Evolutionary conservation across 73 alveolate species (phyloP).

Genomic region (Tetrahymena malaccensis): DNA sequence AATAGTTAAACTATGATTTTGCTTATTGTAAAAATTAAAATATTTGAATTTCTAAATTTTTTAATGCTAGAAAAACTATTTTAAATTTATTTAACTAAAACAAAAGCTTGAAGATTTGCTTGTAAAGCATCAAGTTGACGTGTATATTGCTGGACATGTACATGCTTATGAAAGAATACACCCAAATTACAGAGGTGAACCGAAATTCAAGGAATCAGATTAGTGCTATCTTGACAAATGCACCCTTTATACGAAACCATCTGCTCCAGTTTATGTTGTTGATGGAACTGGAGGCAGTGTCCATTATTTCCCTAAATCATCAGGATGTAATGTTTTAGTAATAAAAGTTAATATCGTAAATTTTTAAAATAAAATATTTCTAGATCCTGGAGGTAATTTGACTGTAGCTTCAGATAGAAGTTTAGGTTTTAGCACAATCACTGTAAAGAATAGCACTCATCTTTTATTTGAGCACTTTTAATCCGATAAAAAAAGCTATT

Average conservation of each 20-base stretch:
- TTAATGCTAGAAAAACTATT: not conserved
- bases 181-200: not conserved
- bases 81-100: not conserved
- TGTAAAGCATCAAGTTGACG: not conserved
- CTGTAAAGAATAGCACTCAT: not conserved
- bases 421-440: not conserved
- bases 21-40: too few species aligned
- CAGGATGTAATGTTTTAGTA: not conserved
- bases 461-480: not conserved
- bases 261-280: not conserved
- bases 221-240: not conserved
- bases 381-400: not conserved
- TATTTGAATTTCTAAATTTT: too few species aligned
- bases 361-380: not conserved
- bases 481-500: not conserved
- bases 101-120: not conserved
- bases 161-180: not conserved
- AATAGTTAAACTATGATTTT: too few species aligned
- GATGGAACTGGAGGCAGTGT: not conserved
- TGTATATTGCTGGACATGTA: not conserved
- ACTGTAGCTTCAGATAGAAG: not conserved
- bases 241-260: not conserved
- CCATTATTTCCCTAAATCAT: not conserved
- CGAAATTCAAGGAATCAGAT: not conserved
- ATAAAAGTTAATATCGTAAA: not conserved